These are phyloP conservation scores for Mallotus repandus DNA, from an alignment of 441 rosid species.

Conservation along the genomic window DNA sequence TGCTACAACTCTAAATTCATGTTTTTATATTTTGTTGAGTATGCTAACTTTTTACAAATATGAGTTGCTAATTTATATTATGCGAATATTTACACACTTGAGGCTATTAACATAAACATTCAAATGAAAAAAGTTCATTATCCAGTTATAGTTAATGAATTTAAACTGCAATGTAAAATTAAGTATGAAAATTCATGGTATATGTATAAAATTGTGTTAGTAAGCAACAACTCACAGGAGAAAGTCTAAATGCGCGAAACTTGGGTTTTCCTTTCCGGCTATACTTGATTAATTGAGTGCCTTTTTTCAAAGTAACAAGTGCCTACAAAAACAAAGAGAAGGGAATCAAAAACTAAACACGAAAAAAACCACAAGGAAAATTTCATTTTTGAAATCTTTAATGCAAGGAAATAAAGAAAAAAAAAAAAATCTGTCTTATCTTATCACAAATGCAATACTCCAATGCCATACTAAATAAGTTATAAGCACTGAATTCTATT, in stretches of 20 bases:
- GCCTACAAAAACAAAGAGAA: slow-evolving; percentile 48
- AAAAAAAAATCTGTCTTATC: too few relatives aligned
- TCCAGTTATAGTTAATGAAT: background rate
- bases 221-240: slow-evolving; percentile 53
- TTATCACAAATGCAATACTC: background rate
- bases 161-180: background rate
- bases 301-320: slow-evolving; percentile 73
- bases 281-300: slow-evolving; percentile 82
- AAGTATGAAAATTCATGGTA: background rate
- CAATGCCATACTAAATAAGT: background rate
- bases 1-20: too few relatives aligned
- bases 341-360: background rate
- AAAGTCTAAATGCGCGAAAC: slow-evolving; percentile 86
- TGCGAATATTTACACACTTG: slow-evolving; percentile 29
- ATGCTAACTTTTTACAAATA: too few relatives aligned
- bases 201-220: background rate
- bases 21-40: too few relatives aligned
- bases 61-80: too few relatives aligned
- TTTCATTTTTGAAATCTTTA: too few relatives aligned
- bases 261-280: slow-evolving; percentile 94
- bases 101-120: slow-evolving; percentile 12
- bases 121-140: background rate
- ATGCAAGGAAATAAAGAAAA: background rate
- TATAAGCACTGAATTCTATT: too few relatives aligned
- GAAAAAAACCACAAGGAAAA: background rate